These are phyloP conservation scores for Chlorella variabilis DNA, from an alignment of 163 green algal genomes.

Conservation along the genomic window DNA sequence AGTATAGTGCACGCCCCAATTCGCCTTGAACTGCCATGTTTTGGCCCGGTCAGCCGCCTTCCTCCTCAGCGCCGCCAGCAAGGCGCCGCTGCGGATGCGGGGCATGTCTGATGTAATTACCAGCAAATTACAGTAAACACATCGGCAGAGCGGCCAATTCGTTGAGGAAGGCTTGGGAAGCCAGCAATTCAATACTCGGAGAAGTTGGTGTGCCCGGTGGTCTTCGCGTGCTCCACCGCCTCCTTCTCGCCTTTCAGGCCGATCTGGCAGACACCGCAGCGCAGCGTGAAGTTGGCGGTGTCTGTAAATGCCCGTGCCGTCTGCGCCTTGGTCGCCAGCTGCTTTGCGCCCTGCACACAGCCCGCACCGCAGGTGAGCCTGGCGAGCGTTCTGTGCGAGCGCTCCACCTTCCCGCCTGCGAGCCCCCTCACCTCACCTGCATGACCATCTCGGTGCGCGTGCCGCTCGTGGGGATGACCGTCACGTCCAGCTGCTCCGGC, in stretches of 20 bases:
- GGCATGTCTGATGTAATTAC: no score
- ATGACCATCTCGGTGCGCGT: conserved; percentile 42
- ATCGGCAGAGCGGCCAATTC: no score
- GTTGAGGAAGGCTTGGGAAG: no score
- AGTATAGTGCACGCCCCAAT: no score
- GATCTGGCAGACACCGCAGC: conserved; percentile 87
- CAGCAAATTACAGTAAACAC: no score
- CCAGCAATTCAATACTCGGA: conserved; percentile 72
- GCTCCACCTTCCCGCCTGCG: no score
- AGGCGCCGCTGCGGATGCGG: no score
- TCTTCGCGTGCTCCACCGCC: conserved; percentile 86
- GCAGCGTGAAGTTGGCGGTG: conserved; percentile 90
- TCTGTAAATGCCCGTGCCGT: conserved; percentile 86
- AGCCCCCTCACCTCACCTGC: conserved; percentile 4
- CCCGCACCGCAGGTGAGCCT: no score
- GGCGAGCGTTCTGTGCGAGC: no score
- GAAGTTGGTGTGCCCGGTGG: conserved; percentile 87
- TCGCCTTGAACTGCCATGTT: no score
- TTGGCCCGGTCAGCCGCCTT: no score
- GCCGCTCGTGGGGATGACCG: conserved; percentile 53
- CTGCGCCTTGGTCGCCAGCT: conserved; percentile 58
- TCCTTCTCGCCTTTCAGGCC: conserved; percentile 89
- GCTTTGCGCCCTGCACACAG: conserved; percentile 38
- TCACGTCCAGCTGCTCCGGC: conserved; percentile 85
- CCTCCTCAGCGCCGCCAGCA: no score